Evolutionary conservation across 805 yeast genomes (phyloP).

Genomic region (Sungouiozyma intestinalis): DNA sequence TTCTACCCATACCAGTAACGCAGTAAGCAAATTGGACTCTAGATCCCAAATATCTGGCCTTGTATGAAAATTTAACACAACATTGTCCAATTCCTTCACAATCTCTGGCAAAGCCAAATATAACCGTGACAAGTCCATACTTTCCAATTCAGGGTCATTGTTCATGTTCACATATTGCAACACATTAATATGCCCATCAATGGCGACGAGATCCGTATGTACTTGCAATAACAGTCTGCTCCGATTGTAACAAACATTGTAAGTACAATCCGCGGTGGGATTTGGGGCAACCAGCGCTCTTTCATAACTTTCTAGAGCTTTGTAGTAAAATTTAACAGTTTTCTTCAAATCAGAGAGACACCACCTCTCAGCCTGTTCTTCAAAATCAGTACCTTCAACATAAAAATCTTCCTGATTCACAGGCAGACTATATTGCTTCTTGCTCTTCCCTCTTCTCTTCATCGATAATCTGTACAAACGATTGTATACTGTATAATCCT

Average conservation of each 20-base stretch:
- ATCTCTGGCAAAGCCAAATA: conserved; percentile 13
- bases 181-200: conserved; percentile 23
- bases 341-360: conserved; percentile 25
- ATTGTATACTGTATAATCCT: no score
- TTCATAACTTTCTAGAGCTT: conserved; percentile 23
- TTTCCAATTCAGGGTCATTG: conserved; percentile 5
- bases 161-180: conserved; percentile 21
- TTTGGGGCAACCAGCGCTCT: conserved; percentile 25
- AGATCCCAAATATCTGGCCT: conserved; percentile 26
- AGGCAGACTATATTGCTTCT: conserved; percentile 7
- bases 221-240: conserved; percentile 24
- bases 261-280: conserved; percentile 26
- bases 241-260: conserved; percentile 25
- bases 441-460: conserved; percentile 6
- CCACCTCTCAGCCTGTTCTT: conserved; percentile 31
- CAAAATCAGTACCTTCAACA: conserved; percentile 22
- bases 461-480: conserved; percentile 7
- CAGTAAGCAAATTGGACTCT: conserved; percentile 22
- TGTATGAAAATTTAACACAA: conserved; percentile 7
- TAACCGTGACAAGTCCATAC: conserved; percentile 10
- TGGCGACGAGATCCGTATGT: conserved; percentile 22
- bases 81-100: conserved; percentile 15
- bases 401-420: conserved; percentile 25
- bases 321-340: conserved; percentile 18
- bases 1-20: conserved; percentile 19